A percentile compares a stretch with the other conserved stretches of the same genome.
These are phyloP conservation scores for Metarhizium anisopliae DNA, from an alignment of 2,329 filamentous ascomycete genomes.

Conservation along the genomic window DNA sequence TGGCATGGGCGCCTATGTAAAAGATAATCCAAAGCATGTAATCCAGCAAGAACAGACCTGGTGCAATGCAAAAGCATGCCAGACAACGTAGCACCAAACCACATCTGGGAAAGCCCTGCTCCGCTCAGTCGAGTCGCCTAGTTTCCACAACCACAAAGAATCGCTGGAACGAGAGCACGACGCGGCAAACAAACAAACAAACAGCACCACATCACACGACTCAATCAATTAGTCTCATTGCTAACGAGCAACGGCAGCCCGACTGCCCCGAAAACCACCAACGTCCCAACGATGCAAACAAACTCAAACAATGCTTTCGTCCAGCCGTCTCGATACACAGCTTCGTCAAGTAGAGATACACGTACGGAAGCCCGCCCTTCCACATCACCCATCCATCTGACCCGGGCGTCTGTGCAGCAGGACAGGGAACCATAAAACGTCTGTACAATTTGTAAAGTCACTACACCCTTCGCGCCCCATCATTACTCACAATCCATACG, in stretches of 20 bases:
- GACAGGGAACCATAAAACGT: neutral
- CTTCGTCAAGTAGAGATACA: neutral
- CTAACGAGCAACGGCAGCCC: neutral
- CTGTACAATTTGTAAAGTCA: neutral
- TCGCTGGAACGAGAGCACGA: too few relatives aligned
- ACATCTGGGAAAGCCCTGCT: too few relatives aligned
- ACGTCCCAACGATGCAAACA: constrained; percentile 1
- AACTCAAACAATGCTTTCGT: too few relatives aligned
- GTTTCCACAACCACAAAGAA: too few relatives aligned
- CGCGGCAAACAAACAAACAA: too few relatives aligned
- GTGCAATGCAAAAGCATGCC: too few relatives aligned
- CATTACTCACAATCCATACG: constrained; percentile 12
- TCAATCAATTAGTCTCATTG: neutral
- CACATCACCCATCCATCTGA: neutral
- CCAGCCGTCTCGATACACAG: neutral
- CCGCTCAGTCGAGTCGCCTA: too few relatives aligned
- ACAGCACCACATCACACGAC: too few relatives aligned
- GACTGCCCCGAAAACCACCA: neutral
- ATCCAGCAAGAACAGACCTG: too few relatives aligned
- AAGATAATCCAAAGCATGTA: too few relatives aligned
- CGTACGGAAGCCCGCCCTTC: neutral
- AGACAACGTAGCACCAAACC: too few relatives aligned
- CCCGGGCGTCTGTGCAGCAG: neutral
- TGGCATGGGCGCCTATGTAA: too few relatives aligned
- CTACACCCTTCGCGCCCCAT: neutral